phyloP scores from a whole-genome alignment of 768 basidiomycete species.

The Jaapia argillacea region DNA sequence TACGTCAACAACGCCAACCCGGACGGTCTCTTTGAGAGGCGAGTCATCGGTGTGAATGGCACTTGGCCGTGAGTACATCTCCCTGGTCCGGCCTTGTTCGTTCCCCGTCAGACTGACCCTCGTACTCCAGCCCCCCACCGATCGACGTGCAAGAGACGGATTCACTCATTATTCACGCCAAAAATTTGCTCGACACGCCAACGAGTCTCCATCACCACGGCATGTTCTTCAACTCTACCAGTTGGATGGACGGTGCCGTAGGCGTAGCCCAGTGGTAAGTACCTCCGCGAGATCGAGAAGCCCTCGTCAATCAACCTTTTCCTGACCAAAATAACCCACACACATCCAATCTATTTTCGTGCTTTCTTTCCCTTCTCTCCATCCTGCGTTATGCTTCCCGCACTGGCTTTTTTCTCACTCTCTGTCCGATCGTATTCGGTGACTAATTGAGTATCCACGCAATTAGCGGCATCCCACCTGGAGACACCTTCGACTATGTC shows the following conservation, averaged over 20 bases:
- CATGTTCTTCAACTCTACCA: conserved; percentile 83
- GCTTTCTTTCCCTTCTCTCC: too few species aligned
- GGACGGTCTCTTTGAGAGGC: conserved; percentile 67
- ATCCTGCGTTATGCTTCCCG: too few species aligned
- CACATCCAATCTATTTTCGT: too few species aligned
- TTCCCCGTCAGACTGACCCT: neutral
- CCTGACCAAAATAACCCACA: too few species aligned
- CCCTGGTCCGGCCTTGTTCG: neutral
- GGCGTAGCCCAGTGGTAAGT: conserved; percentile 76
- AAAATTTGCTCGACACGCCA: conserved; percentile 57
- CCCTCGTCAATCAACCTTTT: too few species aligned
- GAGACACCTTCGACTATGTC: conserved; percentile 60
- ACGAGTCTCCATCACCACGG: conserved; percentile 88
- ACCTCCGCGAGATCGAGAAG: conserved; percentile 1
- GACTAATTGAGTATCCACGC: neutral
- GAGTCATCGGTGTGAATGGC: conserved; percentile 81
- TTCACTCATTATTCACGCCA: conserved; percentile 65
- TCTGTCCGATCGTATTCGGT: neutral
- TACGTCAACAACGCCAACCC: conserved; percentile 76
- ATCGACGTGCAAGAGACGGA: conserved; percentile 65
- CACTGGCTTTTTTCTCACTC: too few species aligned
- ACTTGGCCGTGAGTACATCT: conserved; percentile 80
- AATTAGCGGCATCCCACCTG: conserved; percentile 67
- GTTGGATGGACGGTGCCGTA: conserved; percentile 86
- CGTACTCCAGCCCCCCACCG: conserved; percentile 59